Base-by-base conservation (phyloP, 2,329 filamentous ascomycete species). In the Aureobasidium subglaciale region DNA sequence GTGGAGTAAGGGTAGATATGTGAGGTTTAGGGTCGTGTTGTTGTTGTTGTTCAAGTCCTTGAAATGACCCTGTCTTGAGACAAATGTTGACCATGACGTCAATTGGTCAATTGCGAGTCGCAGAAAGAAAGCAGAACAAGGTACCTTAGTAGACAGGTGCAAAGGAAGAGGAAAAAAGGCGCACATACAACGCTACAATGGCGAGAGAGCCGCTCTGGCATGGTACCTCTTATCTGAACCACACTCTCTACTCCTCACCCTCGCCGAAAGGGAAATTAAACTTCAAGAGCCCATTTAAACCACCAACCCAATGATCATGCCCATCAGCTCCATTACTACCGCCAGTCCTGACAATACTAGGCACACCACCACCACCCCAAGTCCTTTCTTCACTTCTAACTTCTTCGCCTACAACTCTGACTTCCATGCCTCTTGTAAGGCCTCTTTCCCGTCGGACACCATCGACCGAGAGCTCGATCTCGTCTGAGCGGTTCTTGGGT, bases 191-290 rank as follows among this genome's bases (percentile, higher is more conserved):
- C 37, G 37, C 37, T n/a, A n/a, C n/a, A n/a, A n/a, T n/a, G n/a
- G n/a, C n/a, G n/a, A n/a, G n/a, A n/a, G n/a, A n/a, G n/a, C n/a
- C n/a, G n/a, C n/a, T n/a, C n/a, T n/a, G n/a, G n/a, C n/a, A n/a
- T n/a, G n/a, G n/a, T n/a, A n/a, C n/a, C n/a, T n/a, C n/a, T n/a
- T n/a, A n/a, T n/a, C n/a, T n/a, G n/a, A n/a, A n/a, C n/a, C n/a
- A n/a, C n/a, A n/a, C n/a, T n/a, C n/a, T n/a, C n/a, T n/a, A n/a
- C n/a, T n/a, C n/a, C n/a, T n/a, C n/a, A n/a, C n/a, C 77, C 64
- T 87, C 86, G 1, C 93, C 93, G 76, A 97, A 97, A 0, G 92
- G 91, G 73, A 96, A 89, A 70, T 99, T 99, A 69, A 97, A 99
- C 74, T 99, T 99, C 63, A 99, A 73, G 65, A 97, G 69, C 9